Conservation (phyloP, 441 rosid species). For the Gossypium schwendimanii region DNA sequence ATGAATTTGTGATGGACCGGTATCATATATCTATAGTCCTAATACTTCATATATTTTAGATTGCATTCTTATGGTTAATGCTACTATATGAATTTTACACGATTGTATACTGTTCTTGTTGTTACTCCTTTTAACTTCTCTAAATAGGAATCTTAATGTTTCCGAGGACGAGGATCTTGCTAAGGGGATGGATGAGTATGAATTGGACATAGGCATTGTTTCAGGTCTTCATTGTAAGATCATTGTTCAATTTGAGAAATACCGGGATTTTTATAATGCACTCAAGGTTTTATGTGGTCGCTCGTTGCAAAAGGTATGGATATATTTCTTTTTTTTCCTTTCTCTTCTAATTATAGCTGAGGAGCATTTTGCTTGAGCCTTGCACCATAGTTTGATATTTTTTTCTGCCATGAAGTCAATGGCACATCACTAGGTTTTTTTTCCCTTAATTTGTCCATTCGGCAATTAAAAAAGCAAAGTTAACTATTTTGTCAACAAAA, state of each 20-base stretch:
- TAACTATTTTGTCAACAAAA: too few relatives aligned
- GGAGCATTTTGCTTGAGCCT: not conserved
- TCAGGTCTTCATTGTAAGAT: constrained; percentile 90
- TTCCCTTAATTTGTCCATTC: too few relatives aligned
- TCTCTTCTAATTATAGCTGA: not conserved
- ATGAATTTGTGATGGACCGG: not conserved
- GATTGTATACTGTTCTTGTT: constrained; percentile 14
- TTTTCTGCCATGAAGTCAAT: not conserved
- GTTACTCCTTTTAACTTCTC: constrained; percentile 20
- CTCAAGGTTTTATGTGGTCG: constrained; percentile 73
- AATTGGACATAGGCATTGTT: constrained; percentile 34
- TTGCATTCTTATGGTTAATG: not conserved
- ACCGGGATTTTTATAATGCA: constrained; percentile 60
- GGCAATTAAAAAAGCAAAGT: too few relatives aligned
- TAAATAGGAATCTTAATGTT: constrained; percentile 71
- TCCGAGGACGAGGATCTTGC: constrained; percentile 69
- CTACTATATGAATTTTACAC: constrained; percentile 6
- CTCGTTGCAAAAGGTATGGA: constrained; percentile 69
- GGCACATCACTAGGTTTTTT: not conserved
- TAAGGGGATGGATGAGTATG: constrained; percentile 43
- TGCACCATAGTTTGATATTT: not conserved
- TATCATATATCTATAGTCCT: not conserved
- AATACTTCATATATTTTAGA: not conserved
- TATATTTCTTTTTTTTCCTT: not conserved
- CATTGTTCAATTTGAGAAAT: constrained; percentile 80